Conservation (phyloP, 2,329 filamentous ascomycete genomes). For the Chalaropsis thielavioides region DNA sequence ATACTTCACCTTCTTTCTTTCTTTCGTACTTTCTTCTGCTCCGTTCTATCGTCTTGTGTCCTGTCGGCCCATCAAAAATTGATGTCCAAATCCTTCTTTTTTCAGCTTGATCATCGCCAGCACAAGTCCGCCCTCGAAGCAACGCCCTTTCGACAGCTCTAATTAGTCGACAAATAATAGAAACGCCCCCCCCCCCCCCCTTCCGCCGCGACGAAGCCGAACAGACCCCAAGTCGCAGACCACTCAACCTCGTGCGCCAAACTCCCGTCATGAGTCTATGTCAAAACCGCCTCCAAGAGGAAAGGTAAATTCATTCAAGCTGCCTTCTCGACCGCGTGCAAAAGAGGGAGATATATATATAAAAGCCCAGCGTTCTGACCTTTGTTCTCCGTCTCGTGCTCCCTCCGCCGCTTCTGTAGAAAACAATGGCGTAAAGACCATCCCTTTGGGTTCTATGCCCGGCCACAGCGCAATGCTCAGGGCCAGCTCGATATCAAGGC, state of each 20-base stretch:
- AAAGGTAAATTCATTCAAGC: conserved; percentile 47
- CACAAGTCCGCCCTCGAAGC: not conserved
- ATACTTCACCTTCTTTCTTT: not conserved
- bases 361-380: not conserved
- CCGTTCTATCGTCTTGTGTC: too few species aligned
- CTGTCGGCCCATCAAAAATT: too few species aligned
- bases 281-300: conserved; percentile 73
- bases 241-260: not conserved
- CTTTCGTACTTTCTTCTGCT: not conserved
- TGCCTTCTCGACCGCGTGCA: not conserved
- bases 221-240: not conserved
- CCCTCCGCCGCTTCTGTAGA: conserved; percentile 32
- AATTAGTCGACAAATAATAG: not conserved
- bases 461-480: conserved; percentile 60
- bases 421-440: conserved; percentile 97
- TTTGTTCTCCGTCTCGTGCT: not conserved
- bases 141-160: not conserved
- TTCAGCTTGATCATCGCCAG: not conserved
- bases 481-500: conserved; percentile 82
- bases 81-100: too few species aligned
- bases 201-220: not conserved
- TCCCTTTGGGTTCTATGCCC: conserved; percentile 93
- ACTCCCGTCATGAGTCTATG: conserved; percentile 61
- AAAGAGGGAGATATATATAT: conserved; percentile 16
- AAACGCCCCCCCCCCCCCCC: not conserved